Conservation (phyloP, 305 asterid genomes). For the Fraxinus velutina region DNA sequence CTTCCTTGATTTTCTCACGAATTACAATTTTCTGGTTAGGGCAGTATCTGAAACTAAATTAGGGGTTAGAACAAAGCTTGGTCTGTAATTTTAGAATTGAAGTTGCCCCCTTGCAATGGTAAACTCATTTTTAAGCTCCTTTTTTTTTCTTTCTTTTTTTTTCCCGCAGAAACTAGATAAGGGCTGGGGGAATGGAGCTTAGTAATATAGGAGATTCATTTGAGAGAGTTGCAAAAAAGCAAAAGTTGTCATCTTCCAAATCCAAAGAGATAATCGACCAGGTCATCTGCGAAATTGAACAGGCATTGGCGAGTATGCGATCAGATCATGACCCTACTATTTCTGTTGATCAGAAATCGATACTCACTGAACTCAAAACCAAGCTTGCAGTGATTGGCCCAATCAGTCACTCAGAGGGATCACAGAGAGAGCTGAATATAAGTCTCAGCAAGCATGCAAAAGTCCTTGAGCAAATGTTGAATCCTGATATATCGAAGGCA, state of each 20-base stretch:
- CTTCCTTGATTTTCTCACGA: constrained; percentile 6
- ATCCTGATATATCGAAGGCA: constrained; percentile 51
- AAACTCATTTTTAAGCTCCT: neutral
- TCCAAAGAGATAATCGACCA: constrained; percentile 46
- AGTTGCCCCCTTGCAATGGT: neutral
- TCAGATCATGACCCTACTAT: constrained; percentile 25
- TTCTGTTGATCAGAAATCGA: constrained; percentile 34
- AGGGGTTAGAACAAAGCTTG: neutral
- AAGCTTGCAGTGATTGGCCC: constrained; percentile 38
- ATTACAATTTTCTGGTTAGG: neutral
- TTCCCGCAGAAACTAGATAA: constrained; percentile 18
- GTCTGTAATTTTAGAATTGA: neutral
- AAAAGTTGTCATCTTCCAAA: constrained; percentile 40
- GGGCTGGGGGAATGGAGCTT: constrained; percentile 36
- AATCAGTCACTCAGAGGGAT: constrained; percentile 28
- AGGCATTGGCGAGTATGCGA: constrained; percentile 36
- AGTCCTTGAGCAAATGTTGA: constrained; percentile 37
- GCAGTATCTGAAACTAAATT: neutral
- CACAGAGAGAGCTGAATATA: constrained; percentile 34
- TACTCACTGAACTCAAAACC: constrained; percentile 43
- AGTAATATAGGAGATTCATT: constrained; percentile 41
- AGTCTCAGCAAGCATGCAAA: constrained; percentile 39
- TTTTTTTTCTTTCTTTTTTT: neutral
- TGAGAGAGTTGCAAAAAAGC: constrained; percentile 53
- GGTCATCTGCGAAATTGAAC: constrained; percentile 46